Percentiles rank a stretch among this genome's conserved stretches.
Conservation (phyloP, 495 filamentous ascomycete species). For the Penicillium steckii region DNA sequence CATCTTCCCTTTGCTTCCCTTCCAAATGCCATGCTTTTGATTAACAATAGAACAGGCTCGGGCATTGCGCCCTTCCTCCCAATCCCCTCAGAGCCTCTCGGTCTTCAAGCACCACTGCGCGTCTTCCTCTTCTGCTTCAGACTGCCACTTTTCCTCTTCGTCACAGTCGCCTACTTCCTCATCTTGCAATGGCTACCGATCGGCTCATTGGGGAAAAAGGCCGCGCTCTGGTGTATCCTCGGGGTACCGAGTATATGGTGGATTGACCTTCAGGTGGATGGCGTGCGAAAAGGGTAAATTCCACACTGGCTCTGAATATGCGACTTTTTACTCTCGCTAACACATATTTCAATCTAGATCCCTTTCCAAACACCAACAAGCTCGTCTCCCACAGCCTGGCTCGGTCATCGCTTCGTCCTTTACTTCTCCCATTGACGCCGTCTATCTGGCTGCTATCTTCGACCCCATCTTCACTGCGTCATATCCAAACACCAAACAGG, state of each 20-base stretch:
- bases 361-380: conserved; percentile 58
- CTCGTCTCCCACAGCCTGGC: conserved; percentile 69
- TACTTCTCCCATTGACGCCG: conserved; percentile 86
- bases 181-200: conserved; percentile 84
- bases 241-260: conserved; percentile 92
- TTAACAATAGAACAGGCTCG: conserved; percentile 58
- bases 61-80: conserved; percentile 96
- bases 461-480: conserved; percentile 88
- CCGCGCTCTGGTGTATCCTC: conserved; percentile 81
- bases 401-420: conserved; percentile 86
- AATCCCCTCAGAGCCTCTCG: conserved; percentile 58
- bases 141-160: conserved; percentile 71
- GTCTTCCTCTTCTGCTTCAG: conserved; percentile 76
- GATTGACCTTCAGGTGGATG: conserved; percentile 95
- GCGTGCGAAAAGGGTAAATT: conserved; percentile 90
- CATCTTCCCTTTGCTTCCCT: not conserved
- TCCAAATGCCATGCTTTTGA: not conserved
- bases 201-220: conserved; percentile 75
- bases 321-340: too few relatives aligned
- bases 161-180: conserved; percentile 69
- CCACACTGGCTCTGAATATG: too few relatives aligned
- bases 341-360: conserved; percentile 34
- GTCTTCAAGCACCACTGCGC: conserved; percentile 60
- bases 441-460: conserved; percentile 97
- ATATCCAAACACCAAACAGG: conserved; percentile 69